Conservation (phyloP, 768 basidiomycete genomes). For the Lentinus tigrinus region DNA sequence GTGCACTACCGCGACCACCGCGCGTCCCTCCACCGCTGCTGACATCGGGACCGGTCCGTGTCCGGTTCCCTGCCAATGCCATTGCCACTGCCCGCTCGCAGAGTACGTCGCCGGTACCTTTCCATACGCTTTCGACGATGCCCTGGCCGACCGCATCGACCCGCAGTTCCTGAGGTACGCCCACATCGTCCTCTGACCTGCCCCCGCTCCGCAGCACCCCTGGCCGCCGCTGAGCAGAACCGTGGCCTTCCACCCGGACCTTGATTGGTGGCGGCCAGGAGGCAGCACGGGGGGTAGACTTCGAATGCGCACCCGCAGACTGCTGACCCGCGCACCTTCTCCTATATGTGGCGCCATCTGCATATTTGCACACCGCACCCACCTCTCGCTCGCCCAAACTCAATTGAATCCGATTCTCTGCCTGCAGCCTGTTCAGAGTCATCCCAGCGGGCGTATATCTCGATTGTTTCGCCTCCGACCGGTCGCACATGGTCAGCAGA, state of each 20-base stretch:
- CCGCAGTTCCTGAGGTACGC: slow-evolving; percentile 22
- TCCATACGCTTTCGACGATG: slow-evolving; percentile 22
- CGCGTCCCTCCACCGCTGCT: neutral
- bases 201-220: neutral
- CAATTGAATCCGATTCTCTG: too few species aligned
- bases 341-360: too few species aligned
- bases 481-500: slow-evolving; percentile 68
- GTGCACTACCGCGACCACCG: too few species aligned
- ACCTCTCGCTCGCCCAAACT: too few species aligned
- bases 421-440: slow-evolving; percentile 57
- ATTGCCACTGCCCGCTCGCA: slow-evolving; percentile 8
- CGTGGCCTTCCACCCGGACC: too few species aligned
- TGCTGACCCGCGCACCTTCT: too few species aligned
- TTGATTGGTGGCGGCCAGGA: too few species aligned
- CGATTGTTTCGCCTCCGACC: slow-evolving; percentile 67
- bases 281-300: too few species aligned
- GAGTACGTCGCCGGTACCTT: slow-evolving; percentile 32
- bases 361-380: neutral
- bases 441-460: slow-evolving; percentile 52
- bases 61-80: neutral
- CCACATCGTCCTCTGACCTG: neutral
- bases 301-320: too few species aligned
- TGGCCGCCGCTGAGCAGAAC: too few species aligned
- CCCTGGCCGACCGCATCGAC: slow-evolving; percentile 9
- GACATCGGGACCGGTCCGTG: neutral